These are phyloP conservation scores for Mycena crocata DNA, from an alignment of 768 basidiomycete species.

Conservation along the genomic window DNA sequence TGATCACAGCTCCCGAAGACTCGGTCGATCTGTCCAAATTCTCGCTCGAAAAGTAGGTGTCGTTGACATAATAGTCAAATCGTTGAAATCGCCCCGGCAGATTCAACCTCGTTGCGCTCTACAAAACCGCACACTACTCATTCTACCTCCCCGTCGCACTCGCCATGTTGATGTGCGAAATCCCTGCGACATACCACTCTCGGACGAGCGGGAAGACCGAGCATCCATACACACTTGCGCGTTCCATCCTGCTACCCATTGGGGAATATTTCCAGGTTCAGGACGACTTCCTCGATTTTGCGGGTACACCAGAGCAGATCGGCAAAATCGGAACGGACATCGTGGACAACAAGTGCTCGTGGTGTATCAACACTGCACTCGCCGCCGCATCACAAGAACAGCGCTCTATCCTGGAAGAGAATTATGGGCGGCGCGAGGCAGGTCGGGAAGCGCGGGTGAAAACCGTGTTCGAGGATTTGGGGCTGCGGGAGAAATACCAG, in stretches of 20 bases:
- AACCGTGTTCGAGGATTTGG: conserved; percentile 77
- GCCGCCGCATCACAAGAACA: conserved; percentile 63
- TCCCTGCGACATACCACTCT: conserved; percentile 60
- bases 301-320: conserved; percentile 88
- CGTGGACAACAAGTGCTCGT: conserved; percentile 99
- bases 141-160: conserved; percentile 98
- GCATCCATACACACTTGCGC: conserved; percentile 77
- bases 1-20: conserved; percentile 95
- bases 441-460: conserved; percentile 59
- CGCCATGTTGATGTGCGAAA: conserved; percentile 82
- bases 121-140: conserved; percentile 98
- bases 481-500: conserved; percentile 73
- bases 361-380: conserved; percentile 93
- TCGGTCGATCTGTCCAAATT: conserved; percentile 88
- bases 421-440: conserved; percentile 61
- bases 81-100: conserved; percentile 48
- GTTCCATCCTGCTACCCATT: conserved; percentile 86
- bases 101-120: conserved; percentile 91
- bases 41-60: conserved; percentile 79
- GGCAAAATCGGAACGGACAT: conserved; percentile 99
- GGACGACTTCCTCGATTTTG: conserved; percentile 95
- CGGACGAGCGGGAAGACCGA: conserved; percentile 31
- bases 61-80: neutral
- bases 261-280: conserved; percentile 99
- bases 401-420: conserved; percentile 64